Base-by-base conservation (phyloP, 2,329 filamentous ascomycete species). In the Rhytidhysteron rufulum region DNA sequence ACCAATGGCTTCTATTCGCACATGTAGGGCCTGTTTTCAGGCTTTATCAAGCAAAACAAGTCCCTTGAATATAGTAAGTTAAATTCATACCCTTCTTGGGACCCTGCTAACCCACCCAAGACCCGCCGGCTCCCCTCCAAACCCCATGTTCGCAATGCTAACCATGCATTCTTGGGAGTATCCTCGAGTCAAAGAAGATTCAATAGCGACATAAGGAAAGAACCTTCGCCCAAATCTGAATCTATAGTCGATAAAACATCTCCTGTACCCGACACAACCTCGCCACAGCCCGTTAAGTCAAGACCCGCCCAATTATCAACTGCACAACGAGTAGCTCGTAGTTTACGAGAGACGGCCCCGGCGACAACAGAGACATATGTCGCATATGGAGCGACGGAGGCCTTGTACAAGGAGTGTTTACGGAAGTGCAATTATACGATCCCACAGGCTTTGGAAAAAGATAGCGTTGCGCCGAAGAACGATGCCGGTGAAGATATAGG, bases 401-500 rank as follows among this genome's bases (percentile, higher is more conserved):
- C 78, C 42, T 73, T 96, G 42, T 90, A 88, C 71, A 83, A 85
- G 59, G 76, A 80, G 47, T 94, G 88, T 67, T 78, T 83, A 7
- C 69, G 68, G 42, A 80, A 86, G 49, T 89, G 86, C 33, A 79
- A 83, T 46, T 96, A 96, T 66, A 79, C 72, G 38, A 87, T 95
- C 41, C 79, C 85, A 2, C 76, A 85, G 49, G 74, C 80, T 39
- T 71, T 78, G 37, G 74, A 84, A 50, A 83, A 83, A 51, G 79
- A 80, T 4, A 80, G 77, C 1, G 75, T 79, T 34, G 78, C 93
- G 39, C 78, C 81, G 20, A 84, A 82, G 63, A 85, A 86, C 3
- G 80, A 79, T 39, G 82, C 85, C 22, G 90, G 88, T 7, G 86
- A 94, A 63, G 88, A 97, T 64, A 64, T 97, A 35, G 90, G 91